These are phyloP conservation scores for Colletotrichum nymphaeae DNA, from an alignment of 2,329 filamentous ascomycete species.

Conservation along the genomic window DNA sequence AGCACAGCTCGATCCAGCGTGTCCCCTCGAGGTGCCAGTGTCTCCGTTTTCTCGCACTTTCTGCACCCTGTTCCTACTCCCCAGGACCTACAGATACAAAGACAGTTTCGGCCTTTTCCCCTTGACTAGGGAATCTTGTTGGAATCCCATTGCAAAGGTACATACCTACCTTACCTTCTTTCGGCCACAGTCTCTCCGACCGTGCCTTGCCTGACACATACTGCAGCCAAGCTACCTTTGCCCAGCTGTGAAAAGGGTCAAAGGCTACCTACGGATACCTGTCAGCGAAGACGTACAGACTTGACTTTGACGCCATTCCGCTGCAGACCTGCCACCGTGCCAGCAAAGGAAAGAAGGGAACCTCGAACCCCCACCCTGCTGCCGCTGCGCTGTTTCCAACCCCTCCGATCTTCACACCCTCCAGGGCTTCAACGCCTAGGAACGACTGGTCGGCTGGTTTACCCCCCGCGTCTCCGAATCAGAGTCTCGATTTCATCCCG, in stretches of 20 bases:
- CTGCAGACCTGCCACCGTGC: conserved; percentile 2
- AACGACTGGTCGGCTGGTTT: conserved; percentile 11
- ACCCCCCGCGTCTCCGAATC: conserved; percentile 8
- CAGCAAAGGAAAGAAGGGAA: conserved; percentile 3
- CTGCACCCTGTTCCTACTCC: not conserved
- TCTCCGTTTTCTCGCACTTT: conserved; percentile 26
- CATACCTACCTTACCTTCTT: not conserved
- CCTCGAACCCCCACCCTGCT: conserved; percentile 3
- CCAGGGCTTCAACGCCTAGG: not conserved
- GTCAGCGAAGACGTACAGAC: not conserved
- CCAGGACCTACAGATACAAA: not conserved
- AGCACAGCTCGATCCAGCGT: not conserved
- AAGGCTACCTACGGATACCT: not conserved
- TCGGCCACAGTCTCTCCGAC: not conserved
- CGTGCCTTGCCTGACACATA: not conserved
- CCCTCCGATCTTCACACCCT: conserved; percentile 23
- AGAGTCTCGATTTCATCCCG: not conserved
- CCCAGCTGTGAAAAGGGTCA: too few species aligned
- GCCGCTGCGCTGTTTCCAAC: conserved; percentile 5
- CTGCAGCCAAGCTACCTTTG: not conserved
- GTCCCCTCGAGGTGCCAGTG: conserved; percentile 9
- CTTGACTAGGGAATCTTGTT: not conserved
- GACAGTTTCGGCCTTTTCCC: not conserved
- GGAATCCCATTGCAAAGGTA: too few species aligned
- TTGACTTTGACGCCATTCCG: conserved; percentile 1